A percentile compares a stretch with the other conserved stretches of the same genome.
phyloP scores from a whole-genome alignment of 2,329 filamentous ascomycete species.

The Orbilia brochopaga region DNA sequence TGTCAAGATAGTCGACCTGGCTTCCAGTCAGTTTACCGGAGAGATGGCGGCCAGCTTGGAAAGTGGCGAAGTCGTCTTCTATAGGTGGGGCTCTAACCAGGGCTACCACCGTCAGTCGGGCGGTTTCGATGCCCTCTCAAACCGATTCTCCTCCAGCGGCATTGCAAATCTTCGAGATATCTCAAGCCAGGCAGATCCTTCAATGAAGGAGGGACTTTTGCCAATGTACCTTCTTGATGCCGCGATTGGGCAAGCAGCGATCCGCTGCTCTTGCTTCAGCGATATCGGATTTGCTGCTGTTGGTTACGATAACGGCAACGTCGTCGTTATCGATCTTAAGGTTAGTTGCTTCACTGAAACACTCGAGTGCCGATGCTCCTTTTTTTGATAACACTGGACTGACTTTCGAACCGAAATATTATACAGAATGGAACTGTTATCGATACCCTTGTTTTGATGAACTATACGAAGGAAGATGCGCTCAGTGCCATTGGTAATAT shows the following conservation, averaged over 20 bases:
- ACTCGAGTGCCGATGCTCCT: background rate
- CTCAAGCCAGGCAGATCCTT: conserved; percentile 58
- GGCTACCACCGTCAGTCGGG: conserved; percentile 58
- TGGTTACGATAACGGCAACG: conserved; percentile 79
- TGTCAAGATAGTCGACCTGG: conserved; percentile 72
- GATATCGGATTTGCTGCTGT: conserved; percentile 90
- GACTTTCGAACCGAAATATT: background rate
- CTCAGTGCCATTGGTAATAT: background rate
- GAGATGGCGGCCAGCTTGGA: conserved; percentile 83
- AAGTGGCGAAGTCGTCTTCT: conserved; percentile 84
- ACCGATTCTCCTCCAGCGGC: conserved; percentile 15
- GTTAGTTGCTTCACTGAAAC: conserved; percentile 33
- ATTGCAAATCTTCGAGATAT: conserved; percentile 49
- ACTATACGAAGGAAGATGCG: conserved; percentile 13
- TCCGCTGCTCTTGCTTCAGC: conserved; percentile 81
- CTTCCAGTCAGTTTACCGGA: conserved; percentile 67
- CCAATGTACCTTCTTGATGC: conserved; percentile 77
- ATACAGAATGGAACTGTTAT: conserved; percentile 76
- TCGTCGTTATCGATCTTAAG: conserved; percentile 84
- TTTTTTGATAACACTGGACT: background rate
- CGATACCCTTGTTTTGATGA: conserved; percentile 64
- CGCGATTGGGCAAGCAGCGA: conserved; percentile 74
- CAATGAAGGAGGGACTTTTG: conserved; percentile 77
- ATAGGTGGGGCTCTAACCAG: conserved; percentile 82
- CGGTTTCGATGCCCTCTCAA: conserved; percentile 51